Base-by-base conservation (phyloP, 1,284 basidiomycete species). In the Boletus calvinii region DNA sequence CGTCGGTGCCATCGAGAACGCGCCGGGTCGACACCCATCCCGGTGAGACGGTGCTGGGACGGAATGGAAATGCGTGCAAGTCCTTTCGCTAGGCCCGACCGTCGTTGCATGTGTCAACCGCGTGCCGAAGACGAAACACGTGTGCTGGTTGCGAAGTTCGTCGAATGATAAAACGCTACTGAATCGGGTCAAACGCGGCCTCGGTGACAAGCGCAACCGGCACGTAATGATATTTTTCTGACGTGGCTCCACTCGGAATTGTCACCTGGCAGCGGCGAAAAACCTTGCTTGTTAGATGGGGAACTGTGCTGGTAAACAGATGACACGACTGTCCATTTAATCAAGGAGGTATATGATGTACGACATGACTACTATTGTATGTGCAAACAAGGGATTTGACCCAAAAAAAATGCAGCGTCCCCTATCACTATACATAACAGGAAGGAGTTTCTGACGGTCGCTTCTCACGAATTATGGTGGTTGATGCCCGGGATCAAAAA, bases 61-160 rank as follows among this genome's bases (percentile, higher is more conserved):
- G 81, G 78, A 43, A 76, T 72, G 32, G 79, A 74, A 54, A 85
- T 84, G 66, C 77, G 78, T 49, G 81, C 79, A 56, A 75, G 72
- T 47, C 70, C 74, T 63, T 79, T 79, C 41, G 68, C 73, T 49
- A 66, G 46, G 29, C 59, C 62, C 26, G 73, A 63, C 55, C 84
- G 80, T 63, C 84, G 78, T 61, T 84, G 83, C 84, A 86, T 85
- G 59, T 50, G 45, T 51, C 40, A 48, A 26, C 42, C 41, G 34
- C 17, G 40, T 46, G 10, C 29, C 39, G 10, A 36, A 41, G 38
- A 40, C 45, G 43, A 43, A 38, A 43, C 35, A 30, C 26, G 59
- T 39, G 35, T 34, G 26, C 38, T 50, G 20, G 45, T 42, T 44
- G 54, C 29, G 34, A 32, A 42, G 26, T 32, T 32, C 53, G 35